phyloP scores from a whole-genome alignment of 2,329 filamentous ascomycete species.

The Helminthosporium solani region DNA sequence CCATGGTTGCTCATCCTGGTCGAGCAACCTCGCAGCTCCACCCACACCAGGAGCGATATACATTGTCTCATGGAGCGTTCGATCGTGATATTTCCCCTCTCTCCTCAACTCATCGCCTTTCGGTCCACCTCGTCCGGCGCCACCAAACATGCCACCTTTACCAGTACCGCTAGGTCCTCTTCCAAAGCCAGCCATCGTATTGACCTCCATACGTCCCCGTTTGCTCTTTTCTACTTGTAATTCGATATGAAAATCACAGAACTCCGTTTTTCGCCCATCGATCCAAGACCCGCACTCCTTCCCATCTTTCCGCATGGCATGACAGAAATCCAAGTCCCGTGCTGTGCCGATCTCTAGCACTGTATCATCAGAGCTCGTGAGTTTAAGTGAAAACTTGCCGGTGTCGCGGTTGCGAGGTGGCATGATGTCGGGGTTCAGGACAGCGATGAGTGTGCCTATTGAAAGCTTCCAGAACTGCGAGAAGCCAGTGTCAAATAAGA shows the following conservation, averaged over 20 bases:
- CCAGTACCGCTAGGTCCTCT: slow-evolving; percentile 27
- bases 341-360: slow-evolving; percentile 85
- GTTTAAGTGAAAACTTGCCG: slow-evolving; percentile 79
- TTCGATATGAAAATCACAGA: slow-evolving; percentile 91
- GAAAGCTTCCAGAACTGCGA: slow-evolving; percentile 92
- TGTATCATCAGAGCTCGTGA: slow-evolving; percentile 83
- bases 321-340: slow-evolving; percentile 86
- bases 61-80: slow-evolving; percentile 54
- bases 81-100: slow-evolving; percentile 55
- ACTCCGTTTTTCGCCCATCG: slow-evolving; percentile 82
- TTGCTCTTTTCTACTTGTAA: slow-evolving; percentile 72
- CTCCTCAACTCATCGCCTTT: slow-evolving; percentile 31
- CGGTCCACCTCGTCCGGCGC: slow-evolving; percentile 20
- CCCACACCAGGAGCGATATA: slow-evolving; percentile 45
- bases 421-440: slow-evolving; percentile 89
- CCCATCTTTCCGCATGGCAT: slow-evolving; percentile 80
- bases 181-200: slow-evolving; percentile 60
- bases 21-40: slow-evolving; percentile 64
- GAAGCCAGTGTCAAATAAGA: slow-evolving; percentile 88
- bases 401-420: slow-evolving; percentile 79
- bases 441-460: slow-evolving; percentile 85
- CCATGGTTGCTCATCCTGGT: slow-evolving; percentile 55
- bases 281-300: slow-evolving; percentile 80
- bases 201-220: slow-evolving; percentile 74
- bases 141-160: slow-evolving; percentile 37